Evolutionary conservation across 2,329 filamentous ascomycete genomes (phyloP).

Genomic region (Fusarium stilboides): DNA sequence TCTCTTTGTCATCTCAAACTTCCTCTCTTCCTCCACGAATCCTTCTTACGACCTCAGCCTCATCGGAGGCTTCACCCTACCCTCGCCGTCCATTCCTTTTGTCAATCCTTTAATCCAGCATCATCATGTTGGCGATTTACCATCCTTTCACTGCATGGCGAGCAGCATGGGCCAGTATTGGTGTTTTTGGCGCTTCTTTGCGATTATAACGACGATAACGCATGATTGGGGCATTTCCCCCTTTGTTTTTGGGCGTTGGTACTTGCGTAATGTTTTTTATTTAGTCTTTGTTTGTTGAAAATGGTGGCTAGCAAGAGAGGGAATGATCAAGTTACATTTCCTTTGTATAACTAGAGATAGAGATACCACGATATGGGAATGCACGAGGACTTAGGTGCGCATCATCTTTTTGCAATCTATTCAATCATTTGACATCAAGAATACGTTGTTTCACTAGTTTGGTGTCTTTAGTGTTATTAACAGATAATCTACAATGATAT

Average conservation of each 20-base stretch:
- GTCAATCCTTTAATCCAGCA: constrained; percentile 29
- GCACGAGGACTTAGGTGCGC: constrained; percentile 34
- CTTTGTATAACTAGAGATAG: constrained; percentile 52
- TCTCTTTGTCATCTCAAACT: background rate
- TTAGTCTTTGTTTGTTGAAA: constrained; percentile 31
- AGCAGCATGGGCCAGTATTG: constrained; percentile 33
- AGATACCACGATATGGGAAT: constrained; percentile 45
- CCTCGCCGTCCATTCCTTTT: constrained; percentile 46
- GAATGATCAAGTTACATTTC: constrained; percentile 35
- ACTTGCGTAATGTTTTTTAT: constrained; percentile 34
- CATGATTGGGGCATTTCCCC: constrained; percentile 10
- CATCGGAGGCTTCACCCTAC: constrained; percentile 2
- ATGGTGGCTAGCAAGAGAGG: constrained; percentile 33
- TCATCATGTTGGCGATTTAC: constrained; percentile 10
- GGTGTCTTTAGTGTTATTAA: constrained; percentile 5
- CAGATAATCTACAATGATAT: constrained; percentile 35
- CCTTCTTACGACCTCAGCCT: background rate
- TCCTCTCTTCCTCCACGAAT: background rate
- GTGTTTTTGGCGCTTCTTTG: constrained; percentile 39
- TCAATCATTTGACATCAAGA: constrained; percentile 11
- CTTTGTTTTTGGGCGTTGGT: constrained; percentile 22
- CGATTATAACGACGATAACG: constrained; percentile 45
- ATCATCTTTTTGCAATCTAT: constrained; percentile 21
- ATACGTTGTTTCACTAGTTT: background rate
- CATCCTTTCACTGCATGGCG: constrained; percentile 43